phyloP scores from a whole-genome alignment of 2,329 filamentous ascomycete genomes.

The Nakataea oryzae region DNA sequence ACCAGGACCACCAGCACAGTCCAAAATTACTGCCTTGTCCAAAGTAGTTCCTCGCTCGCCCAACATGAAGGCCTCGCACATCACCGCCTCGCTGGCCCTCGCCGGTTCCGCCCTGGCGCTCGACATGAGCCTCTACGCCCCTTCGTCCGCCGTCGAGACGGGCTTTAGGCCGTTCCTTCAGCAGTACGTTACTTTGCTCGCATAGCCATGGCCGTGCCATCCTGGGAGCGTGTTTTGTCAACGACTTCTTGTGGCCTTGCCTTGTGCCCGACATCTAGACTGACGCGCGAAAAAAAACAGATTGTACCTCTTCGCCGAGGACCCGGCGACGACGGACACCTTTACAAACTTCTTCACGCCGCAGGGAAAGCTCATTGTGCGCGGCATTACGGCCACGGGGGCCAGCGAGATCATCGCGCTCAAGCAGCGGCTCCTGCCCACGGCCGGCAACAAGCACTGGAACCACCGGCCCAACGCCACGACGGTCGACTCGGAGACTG shows the following conservation, averaged over 20 bases:
- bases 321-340: background rate
- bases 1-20: too few species aligned
- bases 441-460: background rate
- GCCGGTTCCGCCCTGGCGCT: background rate
- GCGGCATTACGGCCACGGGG: background rate
- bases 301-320: background rate
- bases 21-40: too few species aligned
- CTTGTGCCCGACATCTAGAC: too few species aligned
- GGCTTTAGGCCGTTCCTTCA: background rate
- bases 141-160: background rate
- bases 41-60: too few species aligned
- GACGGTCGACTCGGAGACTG: background rate
- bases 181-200: too few species aligned
- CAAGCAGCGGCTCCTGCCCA: background rate
- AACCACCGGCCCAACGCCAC: conserved; percentile 1
- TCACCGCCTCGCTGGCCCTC: background rate
- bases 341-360: background rate
- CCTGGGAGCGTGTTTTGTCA: too few species aligned
- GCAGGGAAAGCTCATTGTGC: background rate
- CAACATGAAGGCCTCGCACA: background rate
- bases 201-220: too few species aligned
- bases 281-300: background rate
- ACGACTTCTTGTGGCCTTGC: too few species aligned
- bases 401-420: background rate
- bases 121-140: background rate